Percentiles rank a stretch among this genome's conserved stretches.
phyloP scores from a whole-genome alignment of 2,329 filamentous ascomycete genomes.

The Penicillium oxalicum region DNA sequence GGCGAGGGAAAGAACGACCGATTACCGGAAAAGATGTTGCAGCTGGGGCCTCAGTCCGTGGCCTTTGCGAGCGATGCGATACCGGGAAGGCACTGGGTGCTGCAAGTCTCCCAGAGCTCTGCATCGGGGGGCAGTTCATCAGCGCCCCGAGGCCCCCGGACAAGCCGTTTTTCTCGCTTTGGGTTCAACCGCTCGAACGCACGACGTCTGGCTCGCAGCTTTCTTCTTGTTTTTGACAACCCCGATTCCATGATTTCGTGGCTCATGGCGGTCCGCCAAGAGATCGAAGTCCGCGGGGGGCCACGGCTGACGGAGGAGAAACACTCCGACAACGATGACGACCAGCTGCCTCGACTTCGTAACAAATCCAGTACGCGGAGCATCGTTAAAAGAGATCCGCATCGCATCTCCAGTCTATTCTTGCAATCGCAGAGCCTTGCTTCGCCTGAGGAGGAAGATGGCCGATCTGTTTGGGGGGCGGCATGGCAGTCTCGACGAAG shows the following conservation, averaged over 20 bases:
- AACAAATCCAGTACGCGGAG: conserved; percentile 26
- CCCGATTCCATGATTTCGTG: conserved; percentile 43
- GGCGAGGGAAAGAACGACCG: conserved; percentile 42
- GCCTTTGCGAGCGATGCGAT: conserved; percentile 47
- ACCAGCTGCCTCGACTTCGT: conserved; percentile 22
- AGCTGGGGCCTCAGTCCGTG: conserved; percentile 41
- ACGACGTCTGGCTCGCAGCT: conserved; percentile 33
- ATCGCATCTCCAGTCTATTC: conserved; percentile 28
- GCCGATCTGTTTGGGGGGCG: conserved; percentile 12
- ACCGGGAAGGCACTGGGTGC: conserved; percentile 45
- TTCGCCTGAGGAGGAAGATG: conserved; percentile 22
- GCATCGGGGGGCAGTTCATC: conserved; percentile 24
- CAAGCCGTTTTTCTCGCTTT: conserved; percentile 35
- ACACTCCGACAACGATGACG: conserved; percentile 27
- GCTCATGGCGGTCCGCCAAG: conserved; percentile 40
- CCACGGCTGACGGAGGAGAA: conserved; percentile 39
- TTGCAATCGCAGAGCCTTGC: conserved; percentile 23
- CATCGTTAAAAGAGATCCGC: conserved; percentile 31
- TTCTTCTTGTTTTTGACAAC: conserved; percentile 41
- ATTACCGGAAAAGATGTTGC: conserved; percentile 44
- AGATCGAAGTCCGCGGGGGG: conserved; percentile 44
- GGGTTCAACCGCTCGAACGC: conserved; percentile 32
- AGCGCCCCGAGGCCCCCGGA: conserved; percentile 25
- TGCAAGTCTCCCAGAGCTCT: conserved; percentile 41
- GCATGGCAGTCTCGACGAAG: conserved; percentile 25